Conservation (phyloP, 2,329 filamentous ascomycete genomes). For the Fonsecaea monophora region DNA sequence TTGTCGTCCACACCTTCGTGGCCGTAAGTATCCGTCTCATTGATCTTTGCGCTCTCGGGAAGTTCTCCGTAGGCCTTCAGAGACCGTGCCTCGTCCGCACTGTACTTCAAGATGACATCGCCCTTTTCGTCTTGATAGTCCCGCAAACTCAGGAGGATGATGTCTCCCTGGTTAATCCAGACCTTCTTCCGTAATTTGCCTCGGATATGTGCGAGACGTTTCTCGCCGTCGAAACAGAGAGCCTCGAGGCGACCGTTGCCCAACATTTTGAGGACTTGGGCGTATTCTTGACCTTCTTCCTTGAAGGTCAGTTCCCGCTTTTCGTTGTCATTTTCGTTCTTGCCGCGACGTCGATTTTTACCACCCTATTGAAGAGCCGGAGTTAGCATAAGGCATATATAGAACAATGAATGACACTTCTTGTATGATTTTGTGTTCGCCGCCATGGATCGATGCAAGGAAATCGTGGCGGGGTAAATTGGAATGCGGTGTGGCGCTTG, state of each 20-base stretch:
- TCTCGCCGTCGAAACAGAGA: constrained; percentile 92
- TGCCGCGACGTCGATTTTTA: constrained; percentile 97
- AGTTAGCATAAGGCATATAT: not conserved
- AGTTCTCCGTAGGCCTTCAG: constrained; percentile 98
- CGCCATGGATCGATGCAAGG: constrained; percentile 13
- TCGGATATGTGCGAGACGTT: constrained; percentile 82
- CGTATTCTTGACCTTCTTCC: constrained; percentile 93
- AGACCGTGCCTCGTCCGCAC: constrained; percentile 89
- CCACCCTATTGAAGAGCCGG: constrained; percentile 71
- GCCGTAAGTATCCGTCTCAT: constrained; percentile 95
- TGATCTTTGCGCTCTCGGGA: constrained; percentile 98
- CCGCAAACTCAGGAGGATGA: constrained; percentile 84
- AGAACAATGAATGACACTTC: not conserved
- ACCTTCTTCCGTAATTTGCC: constrained; percentile 99
- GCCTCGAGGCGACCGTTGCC: constrained; percentile 94
- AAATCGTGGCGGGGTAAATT: constrained; percentile 38
- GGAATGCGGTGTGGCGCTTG: constrained; percentile 40
- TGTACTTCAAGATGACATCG: constrained; percentile 94
- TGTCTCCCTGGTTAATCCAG: constrained; percentile 99
- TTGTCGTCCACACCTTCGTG: constrained; percentile 94
- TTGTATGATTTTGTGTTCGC: not conserved
- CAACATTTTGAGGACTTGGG: constrained; percentile 92
- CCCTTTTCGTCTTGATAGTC: constrained; percentile 96
- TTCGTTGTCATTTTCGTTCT: constrained; percentile 99
- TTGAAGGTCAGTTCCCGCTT: constrained; percentile 99